A percentile compares a stretch with the other conserved stretches of the same genome.
Evolutionary conservation across 2,329 filamentous ascomycete species (phyloP).

Genomic region (Claviceps pazoutovae): DNA sequence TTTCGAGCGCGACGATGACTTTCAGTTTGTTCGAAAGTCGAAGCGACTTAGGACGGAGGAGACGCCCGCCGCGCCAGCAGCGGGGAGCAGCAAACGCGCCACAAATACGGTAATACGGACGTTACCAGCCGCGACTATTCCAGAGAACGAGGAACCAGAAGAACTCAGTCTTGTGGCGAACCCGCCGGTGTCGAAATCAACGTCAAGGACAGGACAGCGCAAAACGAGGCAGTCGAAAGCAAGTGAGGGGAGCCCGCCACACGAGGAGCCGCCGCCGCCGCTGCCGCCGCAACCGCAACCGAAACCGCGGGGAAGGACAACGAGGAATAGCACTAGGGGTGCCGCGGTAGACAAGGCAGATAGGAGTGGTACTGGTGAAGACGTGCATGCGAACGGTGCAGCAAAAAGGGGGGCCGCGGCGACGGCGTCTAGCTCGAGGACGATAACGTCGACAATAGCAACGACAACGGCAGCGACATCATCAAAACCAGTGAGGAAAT

Average conservation of each 20-base stretch:
- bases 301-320: constrained; percentile 24
- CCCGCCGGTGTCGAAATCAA: constrained; percentile 6
- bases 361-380: constrained; percentile 11
- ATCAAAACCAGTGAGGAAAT: constrained; percentile 4
- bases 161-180: constrained; percentile 4
- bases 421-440: too few species aligned
- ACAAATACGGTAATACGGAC: not conserved
- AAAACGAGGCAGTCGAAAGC: constrained; percentile 25
- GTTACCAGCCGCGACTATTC: constrained; percentile 9
- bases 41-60: constrained; percentile 49
- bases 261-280: constrained; percentile 19
- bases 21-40: constrained; percentile 56
- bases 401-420: constrained; percentile 13
- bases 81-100: constrained; percentile 8
- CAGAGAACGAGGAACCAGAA: not conserved
- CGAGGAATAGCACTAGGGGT: constrained; percentile 29
- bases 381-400: constrained; percentile 16
- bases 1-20: constrained; percentile 66
- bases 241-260: constrained; percentile 23
- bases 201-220: constrained; percentile 13
- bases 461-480: constrained; percentile 1
- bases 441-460: too few species aligned
- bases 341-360: constrained; percentile 21
- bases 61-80: constrained; percentile 22
- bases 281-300: constrained; percentile 8